Base-by-base conservation (phyloP, 345 rosid genomes). In the Linum trigynum region DNA sequence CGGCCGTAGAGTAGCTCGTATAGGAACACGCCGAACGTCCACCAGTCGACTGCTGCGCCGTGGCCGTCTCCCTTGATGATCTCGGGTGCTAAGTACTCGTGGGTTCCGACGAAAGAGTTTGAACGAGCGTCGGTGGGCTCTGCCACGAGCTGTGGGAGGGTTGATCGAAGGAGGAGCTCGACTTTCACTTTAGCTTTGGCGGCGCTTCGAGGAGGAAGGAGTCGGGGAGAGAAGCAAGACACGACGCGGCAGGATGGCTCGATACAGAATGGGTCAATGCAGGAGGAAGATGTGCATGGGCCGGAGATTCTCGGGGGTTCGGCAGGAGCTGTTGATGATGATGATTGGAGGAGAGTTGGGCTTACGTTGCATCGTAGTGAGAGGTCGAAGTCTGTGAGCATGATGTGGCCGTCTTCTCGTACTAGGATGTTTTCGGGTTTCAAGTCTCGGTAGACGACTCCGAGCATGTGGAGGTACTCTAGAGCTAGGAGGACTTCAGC, bases 31-130 rank as follows among this genome's bases (percentile, higher is more conserved):
- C 98, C 98, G 5, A 87, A 87, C 6, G 96, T 92, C 98, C 98
- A 92, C 98, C 98, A 92, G 78, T 92, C 98, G 16, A 92, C 96
- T 38, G 96, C 98, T 38, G 96, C 95, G 57, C 98, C 98, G 41
- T 92, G 98, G 60, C 95, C 96, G 75, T 89, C 89, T 50, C 98
- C 98, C 82, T 89, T 92, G 55, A 92, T 89, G 64, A 91, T 91
- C 76, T 91, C 98, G 0, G 98, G 98, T 7, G 98, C 96, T 74
- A 92, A 68, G 86, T 92, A 92, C 69, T 92, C 98, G 57, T 92
- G 96, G 51, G 98, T 92, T n/a, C 98, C 98, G 1, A 92, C 98
- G 64, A 92, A 89, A 7, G 98, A 92, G 66, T 89, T 92, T 61
- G 98, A 92, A 55, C 98, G 78, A 61, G 96, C 96, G 67, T 92